These are phyloP conservation scores for Paspalum vaginatum DNA, from an alignment of 176 grass and related monocot genomes.

Conservation along the genomic window DNA sequence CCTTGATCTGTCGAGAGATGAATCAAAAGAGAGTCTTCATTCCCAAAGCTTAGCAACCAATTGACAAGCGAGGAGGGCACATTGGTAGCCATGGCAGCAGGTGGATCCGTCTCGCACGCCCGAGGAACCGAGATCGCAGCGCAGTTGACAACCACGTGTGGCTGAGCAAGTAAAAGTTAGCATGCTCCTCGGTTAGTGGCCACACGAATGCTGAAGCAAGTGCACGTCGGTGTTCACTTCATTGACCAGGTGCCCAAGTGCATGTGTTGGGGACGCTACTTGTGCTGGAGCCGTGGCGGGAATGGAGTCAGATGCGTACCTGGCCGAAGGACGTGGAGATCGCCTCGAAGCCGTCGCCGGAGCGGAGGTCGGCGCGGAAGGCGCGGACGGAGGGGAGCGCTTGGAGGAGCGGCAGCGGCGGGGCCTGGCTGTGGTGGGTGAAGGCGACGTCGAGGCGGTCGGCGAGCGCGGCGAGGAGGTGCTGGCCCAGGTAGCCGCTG, in stretches of 20 bases:
- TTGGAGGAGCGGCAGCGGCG: constrained; percentile 64
- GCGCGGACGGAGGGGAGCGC: constrained; percentile 59
- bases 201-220: no score
- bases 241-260: no score
- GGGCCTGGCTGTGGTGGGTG: constrained; percentile 65
- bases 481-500: constrained; percentile 87
- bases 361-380: constrained; percentile 71
- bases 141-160: constrained; percentile 83
- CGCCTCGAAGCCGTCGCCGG: constrained; percentile 57
- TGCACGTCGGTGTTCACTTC: no score
- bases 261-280: no score
- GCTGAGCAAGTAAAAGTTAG: constrained; percentile 42
- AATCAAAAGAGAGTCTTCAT: constrained; percentile 58
- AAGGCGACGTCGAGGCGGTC: constrained; percentile 59
- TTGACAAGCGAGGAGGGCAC: constrained; percentile 66
- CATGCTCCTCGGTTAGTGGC: not conserved
- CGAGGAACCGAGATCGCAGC: constrained; percentile 84
- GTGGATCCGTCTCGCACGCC: constrained; percentile 75
- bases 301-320: constrained; percentile 43
- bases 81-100: constrained; percentile 75
- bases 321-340: constrained; percentile 66
- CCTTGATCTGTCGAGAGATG: constrained; percentile 99
- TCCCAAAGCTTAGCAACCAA: constrained; percentile 62
- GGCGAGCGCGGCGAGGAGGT: constrained; percentile 69
- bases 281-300: not conserved